phyloP scores from a whole-genome alignment of 2,329 filamentous ascomycete genomes.

The Curvularia verruculosa region DNA sequence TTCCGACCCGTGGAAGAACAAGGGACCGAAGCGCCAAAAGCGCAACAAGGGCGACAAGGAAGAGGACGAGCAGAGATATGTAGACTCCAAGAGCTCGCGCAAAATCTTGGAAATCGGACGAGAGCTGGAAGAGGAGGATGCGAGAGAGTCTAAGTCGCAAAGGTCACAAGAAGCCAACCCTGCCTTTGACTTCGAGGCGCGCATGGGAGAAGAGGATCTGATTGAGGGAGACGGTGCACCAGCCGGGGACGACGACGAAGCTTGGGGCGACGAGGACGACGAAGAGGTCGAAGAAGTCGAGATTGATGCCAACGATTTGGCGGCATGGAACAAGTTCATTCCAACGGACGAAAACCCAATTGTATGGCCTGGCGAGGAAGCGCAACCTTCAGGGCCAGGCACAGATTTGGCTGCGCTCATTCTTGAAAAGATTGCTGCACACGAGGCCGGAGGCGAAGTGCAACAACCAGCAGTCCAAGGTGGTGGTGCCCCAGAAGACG shows the following conservation, averaged over 20 bases:
- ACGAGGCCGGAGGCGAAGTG: constrained; percentile 70
- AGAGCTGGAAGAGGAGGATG: constrained; percentile 84
- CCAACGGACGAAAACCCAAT: constrained; percentile 76
- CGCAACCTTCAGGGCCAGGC: constrained; percentile 48
- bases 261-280: constrained; percentile 81
- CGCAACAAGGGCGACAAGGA: constrained; percentile 59
- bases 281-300: constrained; percentile 74
- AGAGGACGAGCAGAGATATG: constrained; percentile 70
- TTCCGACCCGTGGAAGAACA: constrained; percentile 74
- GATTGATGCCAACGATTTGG: constrained; percentile 85
- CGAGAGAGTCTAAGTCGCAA: constrained; percentile 55
- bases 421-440: constrained; percentile 88
- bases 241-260: constrained; percentile 59
- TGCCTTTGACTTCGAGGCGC: constrained; percentile 80
- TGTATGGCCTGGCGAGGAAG: constrained; percentile 66
- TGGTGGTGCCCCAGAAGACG: constrained; percentile 71
- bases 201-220: constrained; percentile 63
- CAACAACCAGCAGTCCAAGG: constrained; percentile 56
- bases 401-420: constrained; percentile 93
- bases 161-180: constrained; percentile 59
- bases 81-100: constrained; percentile 86
- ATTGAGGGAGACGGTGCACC: constrained; percentile 58
- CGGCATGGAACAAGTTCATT: constrained; percentile 90
- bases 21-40: constrained; percentile 66
- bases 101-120: constrained; percentile 90